Evolutionary conservation across 352 stramenopile species (phyloP).

Genomic region (Globisporangium nunn): DNA sequence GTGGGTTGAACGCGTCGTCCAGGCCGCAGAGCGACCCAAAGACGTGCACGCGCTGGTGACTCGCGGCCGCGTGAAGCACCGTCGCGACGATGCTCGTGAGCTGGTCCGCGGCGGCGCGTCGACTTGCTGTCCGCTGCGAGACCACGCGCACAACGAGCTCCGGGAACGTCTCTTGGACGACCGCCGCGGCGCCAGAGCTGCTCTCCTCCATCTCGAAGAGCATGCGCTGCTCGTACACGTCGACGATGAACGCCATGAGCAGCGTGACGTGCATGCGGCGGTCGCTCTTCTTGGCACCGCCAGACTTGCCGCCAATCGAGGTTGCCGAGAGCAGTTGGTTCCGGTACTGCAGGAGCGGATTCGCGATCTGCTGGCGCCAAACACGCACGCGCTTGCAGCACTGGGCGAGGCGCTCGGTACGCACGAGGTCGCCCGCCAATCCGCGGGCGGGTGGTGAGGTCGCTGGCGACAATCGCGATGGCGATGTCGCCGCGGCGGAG

Average conservation of each 20-base stretch:
- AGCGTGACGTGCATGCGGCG: constrained; percentile 64
- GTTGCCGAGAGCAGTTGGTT: constrained; percentile 24
- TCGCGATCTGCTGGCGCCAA: constrained; percentile 52
- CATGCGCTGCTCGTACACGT: constrained; percentile 66
- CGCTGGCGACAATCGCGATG: background rate
- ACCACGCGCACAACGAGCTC: constrained; percentile 65
- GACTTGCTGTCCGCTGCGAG: constrained; percentile 35
- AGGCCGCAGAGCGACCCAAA: constrained; percentile 64
- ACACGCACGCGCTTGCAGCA: constrained; percentile 74
- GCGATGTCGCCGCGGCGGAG: constrained; percentile 8
- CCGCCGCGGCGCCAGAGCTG: background rate
- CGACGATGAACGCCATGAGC: constrained; percentile 61
- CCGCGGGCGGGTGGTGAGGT: too few relatives aligned
- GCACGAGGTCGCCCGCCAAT: constrained; percentile 20
- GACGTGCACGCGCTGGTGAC: constrained; percentile 41
- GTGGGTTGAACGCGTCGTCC: constrained; percentile 43
- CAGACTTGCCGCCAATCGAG: constrained; percentile 8
- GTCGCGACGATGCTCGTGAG: constrained; percentile 45
- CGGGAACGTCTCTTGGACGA: constrained; percentile 51
- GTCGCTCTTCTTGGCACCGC: constrained; percentile 41
- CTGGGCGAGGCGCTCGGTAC: constrained; percentile 43
- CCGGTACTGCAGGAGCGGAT: constrained; percentile 62
- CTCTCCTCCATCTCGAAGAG: constrained; percentile 30
- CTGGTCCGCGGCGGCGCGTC: constrained; percentile 47
- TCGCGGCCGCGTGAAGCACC: constrained; percentile 31